phyloP scores from a whole-genome alignment of 495 filamentous ascomycete species.

The Tuber aestivum region DNA sequence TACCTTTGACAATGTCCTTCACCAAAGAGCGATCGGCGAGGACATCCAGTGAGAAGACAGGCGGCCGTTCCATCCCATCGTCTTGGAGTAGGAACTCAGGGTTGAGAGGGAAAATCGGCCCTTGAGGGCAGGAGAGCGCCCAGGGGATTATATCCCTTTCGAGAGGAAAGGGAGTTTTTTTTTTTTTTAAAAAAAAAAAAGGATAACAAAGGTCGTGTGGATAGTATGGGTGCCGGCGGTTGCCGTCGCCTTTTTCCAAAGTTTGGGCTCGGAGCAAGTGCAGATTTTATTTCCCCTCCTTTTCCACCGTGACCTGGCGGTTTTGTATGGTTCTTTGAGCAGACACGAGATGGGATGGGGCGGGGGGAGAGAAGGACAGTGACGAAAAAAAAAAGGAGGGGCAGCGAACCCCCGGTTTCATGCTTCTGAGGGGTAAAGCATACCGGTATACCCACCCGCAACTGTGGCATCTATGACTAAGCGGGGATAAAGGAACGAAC shows the following conservation, averaged over 20 bases:
- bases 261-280: background rate
- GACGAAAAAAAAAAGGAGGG: conserved; percentile 9
- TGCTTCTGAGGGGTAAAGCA: background rate
- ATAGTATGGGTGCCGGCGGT: conserved; percentile 29
- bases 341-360: conserved; percentile 3
- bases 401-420: background rate
- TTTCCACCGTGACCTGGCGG: background rate
- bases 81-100: conserved; percentile 33
- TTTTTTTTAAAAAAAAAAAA: background rate
- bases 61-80: conserved; percentile 52
- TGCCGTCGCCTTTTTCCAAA: conserved; percentile 23
- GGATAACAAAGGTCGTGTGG: conserved; percentile 1
- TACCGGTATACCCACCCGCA: background rate
- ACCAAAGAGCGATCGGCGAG: conserved; percentile 75
- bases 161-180: background rate
- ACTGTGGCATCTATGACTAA: background rate
- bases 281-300: conserved; percentile 5
- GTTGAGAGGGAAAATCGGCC: conserved; percentile 8
- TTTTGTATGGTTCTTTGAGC: background rate
- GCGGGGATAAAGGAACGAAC: background rate
- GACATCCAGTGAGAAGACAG: conserved; percentile 78
- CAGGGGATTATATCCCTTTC: conserved; percentile 6
- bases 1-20: conserved; percentile 88
- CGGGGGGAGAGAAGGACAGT: conserved; percentile 6
- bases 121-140: conserved; percentile 10